Evolutionary conservation across 1,284 basidiomycete species (phyloP), one percentile per base, ranked within the genome.

Genomic region (Irpex sp.): DNA sequence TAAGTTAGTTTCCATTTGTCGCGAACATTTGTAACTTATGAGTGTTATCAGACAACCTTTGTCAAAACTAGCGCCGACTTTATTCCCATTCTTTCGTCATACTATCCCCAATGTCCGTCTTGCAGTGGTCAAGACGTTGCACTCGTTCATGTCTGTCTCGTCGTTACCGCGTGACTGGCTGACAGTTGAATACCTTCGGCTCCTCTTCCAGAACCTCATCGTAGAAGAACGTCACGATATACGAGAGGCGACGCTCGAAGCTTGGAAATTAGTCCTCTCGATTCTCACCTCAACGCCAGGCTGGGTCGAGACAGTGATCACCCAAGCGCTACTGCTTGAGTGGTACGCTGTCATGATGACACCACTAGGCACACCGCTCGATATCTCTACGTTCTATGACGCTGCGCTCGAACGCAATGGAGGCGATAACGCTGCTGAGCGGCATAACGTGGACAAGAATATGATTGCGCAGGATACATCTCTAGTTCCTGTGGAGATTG

Each of bases 51-150:
- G 92, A n/a, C 79, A 88, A 64, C 89, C 92, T 5, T 82, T 98
- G 40, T 84, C 88, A 11, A 83, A 82, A 0, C 85, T 98, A 57
- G 93, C 97, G 13, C 92, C 94, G 1, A 93, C 90, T 0, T 81
- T 98, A 15, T 99, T 95, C 77, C 94, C 96, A 2, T 99, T 97
- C 82, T 97, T 99, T 80, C 92, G 97, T 9, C 97, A 99, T 76
- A 97, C 97, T 0, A 99, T 99, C 71, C 79, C 93, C 0, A 91
- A 91, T 67, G 97, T 99, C 60, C 94, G 97, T 17, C 82, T 97
- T 7, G 92, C 97, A 4, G 96, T 99, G 5, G 92, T 97, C 62
- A 91, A 94, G 65, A 96, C 96, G 0, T 80, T 99, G 4, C 84
- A 89, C 58, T 92, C 92, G 4, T 96, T 99, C 76, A 89, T 98